Percentiles rank a stretch among this genome's conserved stretches.
Evolutionary conservation across 1,284 basidiomycete genomes (phyloP).

Genomic region (Trichosporon faecale): DNA sequence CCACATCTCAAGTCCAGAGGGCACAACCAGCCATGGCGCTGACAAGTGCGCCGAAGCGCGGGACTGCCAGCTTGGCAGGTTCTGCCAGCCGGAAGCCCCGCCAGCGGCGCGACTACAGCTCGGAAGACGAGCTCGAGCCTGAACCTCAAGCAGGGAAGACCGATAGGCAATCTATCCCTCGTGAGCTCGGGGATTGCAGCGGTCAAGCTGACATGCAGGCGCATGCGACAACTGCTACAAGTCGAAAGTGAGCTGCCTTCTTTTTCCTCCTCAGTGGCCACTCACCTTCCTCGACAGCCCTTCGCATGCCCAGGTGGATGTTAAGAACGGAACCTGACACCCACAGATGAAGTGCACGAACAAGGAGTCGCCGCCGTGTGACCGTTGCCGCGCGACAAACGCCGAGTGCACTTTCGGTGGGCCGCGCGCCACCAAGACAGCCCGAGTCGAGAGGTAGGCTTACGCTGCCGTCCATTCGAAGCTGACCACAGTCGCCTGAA

Average conservation of each 20-base stretch:
- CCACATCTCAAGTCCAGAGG: background rate
- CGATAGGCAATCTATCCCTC: background rate
- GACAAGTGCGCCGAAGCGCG: background rate
- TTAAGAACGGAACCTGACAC: background rate
- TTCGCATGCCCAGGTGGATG: background rate
- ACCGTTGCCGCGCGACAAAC: constrained; percentile 55
- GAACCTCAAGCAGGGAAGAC: background rate
- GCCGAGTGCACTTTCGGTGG: constrained; percentile 87
- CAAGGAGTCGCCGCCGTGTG: constrained; percentile 68
- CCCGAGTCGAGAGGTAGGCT: constrained; percentile 70
- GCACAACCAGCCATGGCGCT: background rate
- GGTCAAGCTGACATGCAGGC: background rate
- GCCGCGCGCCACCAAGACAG: constrained; percentile 67
- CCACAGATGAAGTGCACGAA: constrained; percentile 61
- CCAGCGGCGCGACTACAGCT: background rate
- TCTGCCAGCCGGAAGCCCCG: background rate
- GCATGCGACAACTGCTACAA: constrained; percentile 5
- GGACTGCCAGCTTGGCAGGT: background rate
- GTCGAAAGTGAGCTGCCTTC: background rate
- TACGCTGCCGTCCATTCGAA: background rate
- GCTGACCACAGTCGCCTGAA: constrained; percentile 67
- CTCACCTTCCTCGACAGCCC: background rate
- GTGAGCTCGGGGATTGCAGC: background rate
- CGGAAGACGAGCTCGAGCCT: background rate
- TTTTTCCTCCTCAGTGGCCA: background rate